Base-by-base conservation (phyloP, 768 basidiomycete genomes). In the Coprinellus micaceus region DNA sequence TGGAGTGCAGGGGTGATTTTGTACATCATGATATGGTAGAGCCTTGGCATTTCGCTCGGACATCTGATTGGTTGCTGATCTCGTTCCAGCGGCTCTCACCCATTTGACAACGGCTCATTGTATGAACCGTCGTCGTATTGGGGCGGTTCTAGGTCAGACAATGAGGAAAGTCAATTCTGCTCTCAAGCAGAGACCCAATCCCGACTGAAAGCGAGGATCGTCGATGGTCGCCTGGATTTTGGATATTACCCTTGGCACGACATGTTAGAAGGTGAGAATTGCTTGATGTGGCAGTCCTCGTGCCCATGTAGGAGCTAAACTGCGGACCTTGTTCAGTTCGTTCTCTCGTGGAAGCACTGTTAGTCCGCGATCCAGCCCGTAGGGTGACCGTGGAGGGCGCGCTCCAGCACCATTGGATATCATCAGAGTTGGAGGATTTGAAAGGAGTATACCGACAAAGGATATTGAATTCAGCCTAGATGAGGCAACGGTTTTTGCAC, bases 1-100 rank as follows among this genome's bases (percentile, higher is more conserved):
- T 94, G 91, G 91, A 91, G 91, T 61, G 82, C 87, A 12, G 91
- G 91, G 4, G 81, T 92, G 4, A 84, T 89, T 52, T 71, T 93
- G 51, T 92, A 86, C 60, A 84, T 91, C 54, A 93, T 93, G 89
- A 74, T 94, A 48, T 80, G 82, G 91, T 93, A n/a, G 72, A 58
- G 89, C 78, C 39, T n/a, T 57, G 11, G 19, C n/a, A n/a, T 44
- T 15, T 30, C 51, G 21, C 25, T 37, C 17, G 19, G 36, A 41
- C 28, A 49, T 52, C 40, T 17, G 13, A 47, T 26, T 49, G 22
- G 25, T 36, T 22, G 47, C 26, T 43, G 47, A 25, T 44, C 30
- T 24, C 15, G n/a, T 43, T 53, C 15, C 58, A 91, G 89, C 45
- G 89, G 90, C 29, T 75, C 75, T 37, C 89, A 91, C 68, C 90